Evolutionary conservation across 257 asterid genomes (phyloP).

Genomic region (Solanum pinnatisectum): DNA sequence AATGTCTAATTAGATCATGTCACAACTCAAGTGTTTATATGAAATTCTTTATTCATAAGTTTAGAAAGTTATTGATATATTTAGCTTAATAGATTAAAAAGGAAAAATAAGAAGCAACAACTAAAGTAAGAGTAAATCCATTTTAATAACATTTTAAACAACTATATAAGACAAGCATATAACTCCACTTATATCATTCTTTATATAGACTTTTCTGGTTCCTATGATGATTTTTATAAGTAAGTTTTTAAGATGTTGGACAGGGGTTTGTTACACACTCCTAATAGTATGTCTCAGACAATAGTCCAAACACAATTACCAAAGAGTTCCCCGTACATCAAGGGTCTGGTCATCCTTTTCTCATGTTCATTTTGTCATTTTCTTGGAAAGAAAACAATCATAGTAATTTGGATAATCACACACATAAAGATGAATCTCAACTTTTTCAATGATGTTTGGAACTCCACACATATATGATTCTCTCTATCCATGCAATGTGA

Average conservation of each 20-base stretch:
- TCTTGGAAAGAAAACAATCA: background rate
- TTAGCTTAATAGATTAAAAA: background rate
- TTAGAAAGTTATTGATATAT: background rate
- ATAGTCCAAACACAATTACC: constrained; percentile 2
- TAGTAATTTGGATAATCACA: background rate
- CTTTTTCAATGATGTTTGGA: background rate
- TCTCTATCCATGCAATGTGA: background rate
- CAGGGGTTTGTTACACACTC: background rate
- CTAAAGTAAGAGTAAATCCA: background rate
- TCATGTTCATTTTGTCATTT: background rate
- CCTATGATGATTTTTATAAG: background rate
- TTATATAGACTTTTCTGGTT: background rate
- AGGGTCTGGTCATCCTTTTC: constrained; percentile 2
- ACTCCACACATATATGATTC: background rate
- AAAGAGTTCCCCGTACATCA: background rate
- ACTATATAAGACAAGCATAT: background rate
- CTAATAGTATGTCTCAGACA: background rate
- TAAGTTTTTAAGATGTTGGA: background rate
- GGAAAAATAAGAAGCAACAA: background rate
- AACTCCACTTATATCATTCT: background rate
- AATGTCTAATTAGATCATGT: background rate
- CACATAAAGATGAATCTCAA: background rate
- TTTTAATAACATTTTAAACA: background rate
- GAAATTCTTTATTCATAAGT: background rate
- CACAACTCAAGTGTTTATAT: background rate